A percentile compares a stretch with the other conserved stretches of the same genome.
These are phyloP conservation scores for Stachybotrys chartarum DNA, from an alignment of 2,329 filamentous ascomycete species.

Conservation along the genomic window DNA sequence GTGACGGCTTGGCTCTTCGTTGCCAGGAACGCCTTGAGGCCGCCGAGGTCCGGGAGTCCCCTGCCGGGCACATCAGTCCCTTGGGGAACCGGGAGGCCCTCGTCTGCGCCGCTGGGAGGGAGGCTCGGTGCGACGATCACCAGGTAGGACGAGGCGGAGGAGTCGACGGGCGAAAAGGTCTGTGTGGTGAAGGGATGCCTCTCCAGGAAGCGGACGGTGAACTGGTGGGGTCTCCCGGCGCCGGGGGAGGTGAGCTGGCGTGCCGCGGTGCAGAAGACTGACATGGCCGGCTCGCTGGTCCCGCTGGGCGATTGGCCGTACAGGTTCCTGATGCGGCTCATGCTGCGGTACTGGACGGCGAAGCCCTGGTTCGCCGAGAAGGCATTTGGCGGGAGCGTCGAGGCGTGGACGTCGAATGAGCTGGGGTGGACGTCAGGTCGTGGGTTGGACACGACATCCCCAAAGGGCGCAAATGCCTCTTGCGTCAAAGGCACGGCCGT, in stretches of 20 bases:
- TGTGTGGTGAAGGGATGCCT: constrained; percentile 92
- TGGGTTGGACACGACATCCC: constrained; percentile 74
- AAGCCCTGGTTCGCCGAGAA: constrained; percentile 75
- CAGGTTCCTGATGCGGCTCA: constrained; percentile 65
- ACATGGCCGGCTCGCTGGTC: constrained; percentile 56
- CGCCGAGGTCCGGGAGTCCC: constrained; percentile 65
- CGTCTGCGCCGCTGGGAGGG: constrained; percentile 26
- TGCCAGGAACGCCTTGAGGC: constrained; percentile 72
- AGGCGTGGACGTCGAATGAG: constrained; percentile 30
- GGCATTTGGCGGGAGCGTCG: constrained; percentile 35
- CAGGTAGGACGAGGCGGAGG: constrained; percentile 55
- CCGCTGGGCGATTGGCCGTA: constrained; percentile 61
- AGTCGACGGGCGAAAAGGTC: constrained; percentile 74
- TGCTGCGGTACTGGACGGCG: constrained; percentile 77
- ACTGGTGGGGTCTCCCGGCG: constrained; percentile 22
- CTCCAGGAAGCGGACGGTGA: constrained; percentile 69
- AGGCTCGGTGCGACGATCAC: constrained; percentile 83
- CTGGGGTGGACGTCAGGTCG: constrained; percentile 47
- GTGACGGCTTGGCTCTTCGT: constrained; percentile 77
- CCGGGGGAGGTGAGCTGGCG: constrained; percentile 15
- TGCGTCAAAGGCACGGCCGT: constrained; percentile 60
- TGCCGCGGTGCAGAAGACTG: constrained; percentile 74
- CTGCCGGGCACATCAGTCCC: constrained; percentile 42
- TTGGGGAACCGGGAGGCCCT: constrained; percentile 17
- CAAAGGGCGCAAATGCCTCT: constrained; percentile 68